These are phyloP conservation scores for Trichoderma erinaceum DNA, from an alignment of 495 filamentous ascomycete species.

Conservation along the genomic window DNA sequence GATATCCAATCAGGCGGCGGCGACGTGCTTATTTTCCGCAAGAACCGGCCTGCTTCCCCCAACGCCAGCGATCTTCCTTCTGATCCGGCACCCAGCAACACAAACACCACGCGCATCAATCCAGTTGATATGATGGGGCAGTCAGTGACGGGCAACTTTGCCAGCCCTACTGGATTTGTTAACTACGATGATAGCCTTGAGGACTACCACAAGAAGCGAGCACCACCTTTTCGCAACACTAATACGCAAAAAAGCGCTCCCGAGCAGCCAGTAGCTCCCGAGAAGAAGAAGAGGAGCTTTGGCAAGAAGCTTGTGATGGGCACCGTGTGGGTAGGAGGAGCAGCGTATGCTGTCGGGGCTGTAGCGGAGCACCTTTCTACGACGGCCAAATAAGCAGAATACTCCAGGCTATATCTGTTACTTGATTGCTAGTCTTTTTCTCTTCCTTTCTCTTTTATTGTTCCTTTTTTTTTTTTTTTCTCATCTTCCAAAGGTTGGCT, in stretches of 20 bases:
- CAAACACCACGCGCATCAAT: conserved; percentile 30
- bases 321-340: conserved; percentile 53
- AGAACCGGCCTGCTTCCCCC: conserved; percentile 35
- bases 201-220: conserved; percentile 17
- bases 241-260: conserved; percentile 39
- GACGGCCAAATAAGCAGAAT: conserved; percentile 47
- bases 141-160: conserved; percentile 44
- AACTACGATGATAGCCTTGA: conserved; percentile 46
- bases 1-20: conserved; percentile 65
- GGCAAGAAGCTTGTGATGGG: conserved; percentile 50
- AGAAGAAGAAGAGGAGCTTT: conserved; percentile 28
- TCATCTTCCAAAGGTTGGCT: neutral
- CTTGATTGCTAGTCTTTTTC: neutral
- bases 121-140: conserved; percentile 52
- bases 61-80: neutral
- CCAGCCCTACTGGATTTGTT: conserved; percentile 52
- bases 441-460: neutral
- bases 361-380: conserved; percentile 59
- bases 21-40: conserved; percentile 68
- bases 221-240: conserved; percentile 31
- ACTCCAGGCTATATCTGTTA: conserved; percentile 25
- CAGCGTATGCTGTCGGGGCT: conserved; percentile 65
- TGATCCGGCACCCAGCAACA: neutral
- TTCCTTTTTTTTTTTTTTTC: no score
- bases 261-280: conserved; percentile 40